Evolutionary conservation across 306 rosid species (phyloP).

Genomic region (Vigna reflexopilosa): DNA sequence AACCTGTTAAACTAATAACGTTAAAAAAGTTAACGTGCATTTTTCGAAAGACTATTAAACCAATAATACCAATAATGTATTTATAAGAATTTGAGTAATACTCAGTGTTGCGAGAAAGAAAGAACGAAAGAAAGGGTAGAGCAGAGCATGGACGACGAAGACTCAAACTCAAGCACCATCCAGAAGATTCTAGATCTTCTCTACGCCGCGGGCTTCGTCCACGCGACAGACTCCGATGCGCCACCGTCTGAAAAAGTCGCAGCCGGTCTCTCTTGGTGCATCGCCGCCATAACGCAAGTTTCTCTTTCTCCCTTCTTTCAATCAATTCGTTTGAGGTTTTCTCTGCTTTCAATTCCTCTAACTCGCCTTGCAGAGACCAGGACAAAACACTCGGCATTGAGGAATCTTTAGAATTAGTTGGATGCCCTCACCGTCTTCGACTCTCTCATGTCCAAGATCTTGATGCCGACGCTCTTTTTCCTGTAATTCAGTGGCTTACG

Average conservation of each 20-base stretch:
- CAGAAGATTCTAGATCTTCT: slow-evolving; percentile 45
- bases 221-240: slow-evolving; percentile 31
- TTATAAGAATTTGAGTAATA: not conserved
- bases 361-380: slow-evolving; percentile 40
- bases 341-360: not conserved
- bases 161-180: not conserved
- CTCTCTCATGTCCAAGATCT: slow-evolving; percentile 40
- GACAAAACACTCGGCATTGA: slow-evolving; percentile 41
- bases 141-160: slow-evolving; percentile 41
- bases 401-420: slow-evolving; percentile 52
- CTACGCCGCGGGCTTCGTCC: slow-evolving; percentile 46
- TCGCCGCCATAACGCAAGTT: slow-evolving; percentile 54
- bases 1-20: too few relatives aligned
- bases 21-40: too few relatives aligned
- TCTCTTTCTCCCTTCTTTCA: slow-evolving; percentile 25
- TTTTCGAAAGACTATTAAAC: too few relatives aligned
- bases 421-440: slow-evolving; percentile 60
- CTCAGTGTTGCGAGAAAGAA: not conserved
- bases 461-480: slow-evolving; percentile 46
- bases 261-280: slow-evolving; percentile 53
- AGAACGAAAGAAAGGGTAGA: not conserved
- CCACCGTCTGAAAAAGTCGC: slow-evolving; percentile 48
- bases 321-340: slow-evolving; percentile 33
- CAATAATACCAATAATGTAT: too few relatives aligned
- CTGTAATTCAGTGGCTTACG: slow-evolving; percentile 60